Base-by-base conservation (phyloP, 345 rosid species). In the Moringa oleifera region DNA sequence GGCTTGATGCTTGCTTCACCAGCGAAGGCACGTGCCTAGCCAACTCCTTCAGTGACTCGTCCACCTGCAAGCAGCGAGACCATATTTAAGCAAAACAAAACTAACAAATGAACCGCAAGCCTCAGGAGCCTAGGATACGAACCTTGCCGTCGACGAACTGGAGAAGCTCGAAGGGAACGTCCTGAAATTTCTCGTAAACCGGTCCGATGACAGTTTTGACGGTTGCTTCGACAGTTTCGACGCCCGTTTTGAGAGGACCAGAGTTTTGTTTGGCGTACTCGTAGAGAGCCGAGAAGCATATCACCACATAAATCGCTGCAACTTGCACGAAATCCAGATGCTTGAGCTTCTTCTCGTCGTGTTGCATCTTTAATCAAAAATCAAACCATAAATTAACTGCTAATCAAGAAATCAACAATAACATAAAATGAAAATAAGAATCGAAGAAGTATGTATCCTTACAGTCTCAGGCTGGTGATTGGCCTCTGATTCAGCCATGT, bases 71-170 rank as follows among this genome's bases (percentile, higher is more conserved):
- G 24, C n/a, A 59, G 71, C 58, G 31, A 18, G 59, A 51, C 23
- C 53, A 25, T 11, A 15, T 41, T 41, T 41, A 4, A 4, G 23
- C 54, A 18, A 15, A 0, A 9, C 18, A 7, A 12, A 22, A 33
- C 47, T 1, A 41, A 41, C 13, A 12, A 11, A 41, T 41, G 47
- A 41, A 41, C 1, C 12, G 47, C 1, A 2, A 4, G 47, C 47
- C 47, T 3, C 16, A 16, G 13, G 47, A 11, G 17, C 47, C 1
- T 1, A 41, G 47, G 6, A 41, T 41, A 41, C 17, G 47, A 53
- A 85, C 97, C 89, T 85, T 89, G 41, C 81, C 80, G 76, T 92
- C 90, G 47, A 84, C 69, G 81, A 84, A 80, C 63, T 58, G 67
- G 77, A 92, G 93, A 63, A 84, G 75, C 63, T 80, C 77, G 62